A percentile compares a stretch with the other conserved stretches of the same genome.
Evolutionary conservation across 768 basidiomycete species (phyloP).

Genomic region (Mycena chlorophos): DNA sequence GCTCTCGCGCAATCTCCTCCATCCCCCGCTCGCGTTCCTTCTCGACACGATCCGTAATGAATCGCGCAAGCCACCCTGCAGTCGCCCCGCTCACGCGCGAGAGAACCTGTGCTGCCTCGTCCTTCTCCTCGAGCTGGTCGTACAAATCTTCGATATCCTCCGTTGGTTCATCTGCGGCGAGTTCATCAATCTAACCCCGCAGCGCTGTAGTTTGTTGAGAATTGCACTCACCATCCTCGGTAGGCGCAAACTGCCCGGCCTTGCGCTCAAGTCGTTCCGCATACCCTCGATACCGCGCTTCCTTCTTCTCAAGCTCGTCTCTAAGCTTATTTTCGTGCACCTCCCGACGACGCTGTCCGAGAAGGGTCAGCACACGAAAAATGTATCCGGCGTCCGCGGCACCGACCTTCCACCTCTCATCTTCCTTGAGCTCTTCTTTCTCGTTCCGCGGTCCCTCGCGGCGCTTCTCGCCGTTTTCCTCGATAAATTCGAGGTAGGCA

Average conservation of each 20-base stretch:
- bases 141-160: slow-evolving; percentile 57
- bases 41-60: slow-evolving; percentile 49
- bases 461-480: slow-evolving; percentile 47
- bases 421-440: slow-evolving; percentile 61
- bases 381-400: background rate
- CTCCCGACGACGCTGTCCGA: slow-evolving; percentile 55
- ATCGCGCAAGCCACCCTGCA: slow-evolving; percentile 63
- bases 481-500: slow-evolving; percentile 73
- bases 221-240: slow-evolving; percentile 45
- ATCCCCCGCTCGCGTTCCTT: slow-evolving; percentile 50
- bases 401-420: slow-evolving; percentile 69
- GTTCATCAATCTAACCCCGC: slow-evolving; percentile 6
- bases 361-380: background rate
- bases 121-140: slow-evolving; percentile 63
- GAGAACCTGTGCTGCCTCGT: slow-evolving; percentile 45
- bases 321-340: slow-evolving; percentile 58
- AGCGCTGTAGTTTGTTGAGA: slow-evolving; percentile 2
- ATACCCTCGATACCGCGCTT: slow-evolving; percentile 54
- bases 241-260: slow-evolving; percentile 47
- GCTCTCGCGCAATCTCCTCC: slow-evolving; percentile 69
- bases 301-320: slow-evolving; percentile 56
- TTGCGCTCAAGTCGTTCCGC: slow-evolving; percentile 64
- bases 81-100: slow-evolving; percentile 41
- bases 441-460: slow-evolving; percentile 66
- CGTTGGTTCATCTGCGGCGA: slow-evolving; percentile 38